phyloP scores from a whole-genome alignment of 768 basidiomycete species.

The Pleurotus platypus region DNA sequence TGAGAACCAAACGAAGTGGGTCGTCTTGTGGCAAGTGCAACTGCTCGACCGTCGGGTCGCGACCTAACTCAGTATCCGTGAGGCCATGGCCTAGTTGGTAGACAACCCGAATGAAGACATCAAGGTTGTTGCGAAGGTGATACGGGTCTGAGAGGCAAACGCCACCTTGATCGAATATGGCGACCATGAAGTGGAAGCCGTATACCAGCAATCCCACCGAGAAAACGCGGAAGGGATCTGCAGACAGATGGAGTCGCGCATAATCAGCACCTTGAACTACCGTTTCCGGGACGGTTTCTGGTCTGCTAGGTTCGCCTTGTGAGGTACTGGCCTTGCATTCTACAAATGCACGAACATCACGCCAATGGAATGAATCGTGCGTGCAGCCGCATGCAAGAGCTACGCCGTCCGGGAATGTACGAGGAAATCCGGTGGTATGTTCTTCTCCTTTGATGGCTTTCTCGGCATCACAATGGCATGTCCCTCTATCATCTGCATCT shows the following conservation, averaged over 20 bases:
- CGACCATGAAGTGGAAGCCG: slow-evolving; percentile 24
- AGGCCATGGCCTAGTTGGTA: slow-evolving; percentile 16
- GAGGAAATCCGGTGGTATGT: not conserved
- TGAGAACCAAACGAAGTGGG: no score
- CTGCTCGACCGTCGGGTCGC: no score
- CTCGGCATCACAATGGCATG: not conserved
- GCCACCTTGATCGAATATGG: slow-evolving; percentile 27
- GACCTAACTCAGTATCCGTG: not conserved
- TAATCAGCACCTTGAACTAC: slow-evolving; percentile 20
- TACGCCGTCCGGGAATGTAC: no score
- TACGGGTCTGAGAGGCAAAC: slow-evolving; percentile 18
- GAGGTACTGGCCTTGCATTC: no score
- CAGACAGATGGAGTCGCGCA: slow-evolving; percentile 23
- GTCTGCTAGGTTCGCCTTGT: no score
- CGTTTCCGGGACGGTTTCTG: slow-evolving; percentile 10
- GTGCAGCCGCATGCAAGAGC: no score
- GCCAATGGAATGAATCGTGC: no score
- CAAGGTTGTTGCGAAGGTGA: slow-evolving; percentile 18
- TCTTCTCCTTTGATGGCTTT: not conserved
- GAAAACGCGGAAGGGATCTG: slow-evolving; percentile 25
- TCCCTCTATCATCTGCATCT: not conserved
- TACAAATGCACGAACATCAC: no score
- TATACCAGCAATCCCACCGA: slow-evolving; percentile 24
- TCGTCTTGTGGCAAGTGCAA: no score
- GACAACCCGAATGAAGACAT: slow-evolving; percentile 21